Evolutionary conservation across 2,329 filamentous ascomycete species (phyloP), one percentile per base, ranked within the genome.

Genomic region (Karstenula rhodostoma): DNA sequence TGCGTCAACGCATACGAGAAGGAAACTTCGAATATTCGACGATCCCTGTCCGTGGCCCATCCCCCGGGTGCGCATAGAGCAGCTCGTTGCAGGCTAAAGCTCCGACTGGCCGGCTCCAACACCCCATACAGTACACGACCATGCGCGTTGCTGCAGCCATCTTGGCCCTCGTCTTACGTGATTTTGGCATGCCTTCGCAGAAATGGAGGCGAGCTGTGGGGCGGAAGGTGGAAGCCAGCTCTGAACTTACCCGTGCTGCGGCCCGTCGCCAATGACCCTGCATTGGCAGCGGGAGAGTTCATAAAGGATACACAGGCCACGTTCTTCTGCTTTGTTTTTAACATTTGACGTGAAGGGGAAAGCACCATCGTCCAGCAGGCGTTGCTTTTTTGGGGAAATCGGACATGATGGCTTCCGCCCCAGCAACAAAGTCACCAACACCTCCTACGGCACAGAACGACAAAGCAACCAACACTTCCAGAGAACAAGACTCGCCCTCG

Each of bases 111-210:
- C 59, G 61, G 58, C 23, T 56, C 56, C 57, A 60, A 42, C 37
- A 61, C 49, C 49, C 67, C 56, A 54, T 46, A 63, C 63, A 61
- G 23, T 50, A 17, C 25, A 29, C 33, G 51, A 54, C 50, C 52
- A 61, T 66, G 64, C 63, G 57, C 51, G 42, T 63, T 56, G 56
- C 64, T 68, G 66, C 63, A 63, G 25, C 43, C 60, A 63, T 64
- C 56, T 60, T 19, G 47, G 59, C 57, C 55, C 59, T 46, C 35
- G 59, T 43, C 22, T 27, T n/a, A 50, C 53, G 58, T 57, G 57
- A 46, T 63, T 63, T 57, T 57, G 44, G 48, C 22, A 13, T 47
- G 15, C 33, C 9, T 44, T 32, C 35, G 43, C 35, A 23, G 22
- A 47, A 43, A 35, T 4, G 33, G 25, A 46, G 37, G 49, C 57